Conservation (phyloP, 495 filamentous ascomycete species). For the Penicillium dipodomyicola region DNA sequence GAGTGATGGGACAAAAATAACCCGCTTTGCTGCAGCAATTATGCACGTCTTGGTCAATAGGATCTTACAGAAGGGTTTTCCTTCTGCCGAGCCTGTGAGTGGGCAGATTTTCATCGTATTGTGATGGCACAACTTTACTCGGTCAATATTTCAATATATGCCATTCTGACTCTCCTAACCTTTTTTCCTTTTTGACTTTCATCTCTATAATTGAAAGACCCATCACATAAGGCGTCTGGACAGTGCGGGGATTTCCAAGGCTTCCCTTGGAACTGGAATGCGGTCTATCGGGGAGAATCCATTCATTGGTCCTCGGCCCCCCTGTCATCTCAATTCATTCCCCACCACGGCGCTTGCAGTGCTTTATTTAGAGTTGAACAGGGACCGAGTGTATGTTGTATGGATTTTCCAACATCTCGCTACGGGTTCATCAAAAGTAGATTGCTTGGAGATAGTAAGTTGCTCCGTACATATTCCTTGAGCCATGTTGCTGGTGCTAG, state of each 20-base stretch:
- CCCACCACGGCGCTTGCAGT: conserved; percentile 15
- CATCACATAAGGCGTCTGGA: background rate
- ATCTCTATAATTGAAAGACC: background rate
- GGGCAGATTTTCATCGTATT: conserved; percentile 2
- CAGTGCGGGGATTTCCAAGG: background rate
- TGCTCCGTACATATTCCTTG: background rate
- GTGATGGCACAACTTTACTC: conserved; percentile 4
- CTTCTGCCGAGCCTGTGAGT: conserved; percentile 6
- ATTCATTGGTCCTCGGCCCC: conserved; percentile 1
- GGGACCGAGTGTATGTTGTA: conserved; percentile 7
- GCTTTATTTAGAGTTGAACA: conserved; percentile 7
- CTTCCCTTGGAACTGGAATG: background rate
- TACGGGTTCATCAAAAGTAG: background rate
- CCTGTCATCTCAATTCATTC: conserved; percentile 1
- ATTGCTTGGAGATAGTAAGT: background rate
- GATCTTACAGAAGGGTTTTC: conserved; percentile 6
- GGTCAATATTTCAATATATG: too few relatives aligned
- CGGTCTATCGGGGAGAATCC: background rate
- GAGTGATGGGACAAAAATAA: conserved; percentile 29
- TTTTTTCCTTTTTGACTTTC: too few relatives aligned
- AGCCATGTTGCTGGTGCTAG: background rate
- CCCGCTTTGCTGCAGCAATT: conserved; percentile 29
- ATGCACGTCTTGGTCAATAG: conserved; percentile 29
- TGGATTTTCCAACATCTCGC: conserved; percentile 1
- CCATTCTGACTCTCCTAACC: background rate